Percentiles rank a stretch among this genome's conserved stretches.
phyloP scores from a whole-genome alignment of 2,329 filamentous ascomycete genomes.

The Nemania sp. region DNA sequence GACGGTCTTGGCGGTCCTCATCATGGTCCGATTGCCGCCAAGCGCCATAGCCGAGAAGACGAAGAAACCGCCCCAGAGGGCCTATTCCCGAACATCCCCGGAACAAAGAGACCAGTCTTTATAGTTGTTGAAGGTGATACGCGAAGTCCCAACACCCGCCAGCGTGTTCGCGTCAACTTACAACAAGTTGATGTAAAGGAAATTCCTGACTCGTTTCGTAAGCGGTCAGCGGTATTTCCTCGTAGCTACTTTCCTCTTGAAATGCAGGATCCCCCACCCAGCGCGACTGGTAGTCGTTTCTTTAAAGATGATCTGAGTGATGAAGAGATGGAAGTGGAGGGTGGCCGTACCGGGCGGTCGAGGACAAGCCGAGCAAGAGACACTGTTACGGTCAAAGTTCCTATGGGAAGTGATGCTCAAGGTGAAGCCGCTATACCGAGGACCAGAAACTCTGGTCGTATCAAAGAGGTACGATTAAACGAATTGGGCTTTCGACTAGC shows the following conservation, averaged over 20 bases:
- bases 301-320: constrained; percentile 73
- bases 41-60: constrained; percentile 52
- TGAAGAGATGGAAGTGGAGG: constrained; percentile 69
- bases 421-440: constrained; percentile 80
- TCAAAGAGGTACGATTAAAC: constrained; percentile 90
- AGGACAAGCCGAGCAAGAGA: constrained; percentile 52
- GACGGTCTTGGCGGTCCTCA: constrained; percentile 55
- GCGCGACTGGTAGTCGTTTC: constrained; percentile 78
- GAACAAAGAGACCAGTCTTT: constrained; percentile 94
- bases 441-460: constrained; percentile 75
- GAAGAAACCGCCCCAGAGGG: constrained; percentile 72
- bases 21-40: constrained; percentile 51
- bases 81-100: constrained; percentile 88
- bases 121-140: constrained; percentile 93
- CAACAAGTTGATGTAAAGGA: constrained; percentile 94
- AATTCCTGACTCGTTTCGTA: constrained; percentile 94
- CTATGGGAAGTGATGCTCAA: constrained; percentile 76
- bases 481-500: constrained; percentile 95
- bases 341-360: constrained; percentile 55
- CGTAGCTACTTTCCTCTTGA: constrained; percentile 92
- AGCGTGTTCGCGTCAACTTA: constrained; percentile 92
- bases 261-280: constrained; percentile 87
- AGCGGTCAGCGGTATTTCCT: constrained; percentile 88
- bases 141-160: constrained; percentile 79
- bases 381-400: constrained; percentile 68